Conservation (phyloP, 495 filamentous ascomycete species). For the Choiromyces venosus region DNA sequence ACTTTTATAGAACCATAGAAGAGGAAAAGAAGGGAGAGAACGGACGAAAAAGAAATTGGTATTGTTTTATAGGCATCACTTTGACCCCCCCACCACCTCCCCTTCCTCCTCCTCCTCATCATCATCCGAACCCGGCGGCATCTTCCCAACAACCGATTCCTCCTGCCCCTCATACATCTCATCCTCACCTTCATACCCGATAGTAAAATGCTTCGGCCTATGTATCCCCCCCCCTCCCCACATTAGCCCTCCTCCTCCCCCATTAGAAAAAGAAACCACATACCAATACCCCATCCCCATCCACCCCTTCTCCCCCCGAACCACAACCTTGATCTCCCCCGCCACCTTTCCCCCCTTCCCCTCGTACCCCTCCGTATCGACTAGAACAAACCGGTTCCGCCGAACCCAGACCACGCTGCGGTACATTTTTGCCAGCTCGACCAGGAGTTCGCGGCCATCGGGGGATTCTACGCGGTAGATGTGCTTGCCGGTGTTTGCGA, state of each 20-base stretch:
- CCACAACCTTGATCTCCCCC: slow-evolving; percentile 89
- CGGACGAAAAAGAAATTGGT: background rate
- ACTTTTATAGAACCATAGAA: background rate
- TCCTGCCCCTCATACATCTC: slow-evolving; percentile 21
- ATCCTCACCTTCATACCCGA: slow-evolving; percentile 16
- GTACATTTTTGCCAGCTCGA: slow-evolving; percentile 74
- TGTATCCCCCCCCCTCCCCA: background rate
- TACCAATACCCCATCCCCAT: slow-evolving; percentile 87
- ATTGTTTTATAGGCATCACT: background rate
- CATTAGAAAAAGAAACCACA: slow-evolving; percentile 35
- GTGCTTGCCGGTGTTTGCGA: slow-evolving; percentile 81
- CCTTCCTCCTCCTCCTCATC: slow-evolving; percentile 23
- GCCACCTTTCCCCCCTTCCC: slow-evolving; percentile 64
- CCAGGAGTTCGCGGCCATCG: slow-evolving; percentile 52
- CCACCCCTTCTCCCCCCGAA: slow-evolving; percentile 86
- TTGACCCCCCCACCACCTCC: background rate
- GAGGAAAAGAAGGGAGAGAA: background rate
- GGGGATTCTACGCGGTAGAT: slow-evolving; percentile 67
- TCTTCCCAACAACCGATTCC: slow-evolving; percentile 34
- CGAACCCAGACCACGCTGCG: slow-evolving; percentile 88
- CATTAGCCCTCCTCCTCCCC: background rate
- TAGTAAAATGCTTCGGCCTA: slow-evolving; percentile 35
- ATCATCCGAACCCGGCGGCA: slow-evolving; percentile 38
- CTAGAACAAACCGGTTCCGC: slow-evolving; percentile 75
- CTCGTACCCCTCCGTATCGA: slow-evolving; percentile 63